Evolutionary conservation across 176 grass and related monocot genomes (phyloP).

Genomic region (Chloris gayana): DNA sequence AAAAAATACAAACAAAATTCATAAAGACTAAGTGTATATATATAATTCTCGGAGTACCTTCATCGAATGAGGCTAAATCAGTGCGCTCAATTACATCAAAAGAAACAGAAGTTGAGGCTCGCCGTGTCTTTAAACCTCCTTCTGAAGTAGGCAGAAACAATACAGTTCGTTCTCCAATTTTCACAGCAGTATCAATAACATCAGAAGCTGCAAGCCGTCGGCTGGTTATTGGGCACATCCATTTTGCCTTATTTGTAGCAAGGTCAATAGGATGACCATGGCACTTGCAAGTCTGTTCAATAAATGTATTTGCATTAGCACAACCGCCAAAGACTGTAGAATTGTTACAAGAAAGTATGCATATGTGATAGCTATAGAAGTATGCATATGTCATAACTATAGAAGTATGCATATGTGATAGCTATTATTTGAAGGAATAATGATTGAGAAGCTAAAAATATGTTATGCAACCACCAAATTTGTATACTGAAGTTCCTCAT

Average conservation of each 20-base stretch:
- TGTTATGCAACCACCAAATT: constrained; percentile 4
- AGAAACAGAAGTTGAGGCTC: constrained; percentile 51
- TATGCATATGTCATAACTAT: no score
- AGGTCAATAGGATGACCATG: constrained; percentile 63
- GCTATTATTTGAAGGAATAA: constrained; percentile 15
- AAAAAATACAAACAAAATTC: neutral
- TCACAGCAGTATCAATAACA: constrained; percentile 77
- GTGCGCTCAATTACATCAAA: constrained; percentile 79
- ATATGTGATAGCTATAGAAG: constrained; percentile 4
- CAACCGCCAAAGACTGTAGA: constrained; percentile 16
- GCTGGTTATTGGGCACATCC: constrained; percentile 57
- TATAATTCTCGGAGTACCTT: constrained; percentile 50
- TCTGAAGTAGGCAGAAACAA: constrained; percentile 75
- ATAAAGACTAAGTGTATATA: neutral
- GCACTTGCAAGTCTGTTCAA: constrained; percentile 80
- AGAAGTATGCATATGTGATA: neutral
- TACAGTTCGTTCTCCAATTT: constrained; percentile 69
- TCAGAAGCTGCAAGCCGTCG: constrained; percentile 69
- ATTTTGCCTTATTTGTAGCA: constrained; percentile 43
- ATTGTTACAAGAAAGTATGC: neutral
- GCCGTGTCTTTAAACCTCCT: constrained; percentile 36
- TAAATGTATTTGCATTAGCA: constrained; percentile 42
- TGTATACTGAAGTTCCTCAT: neutral
- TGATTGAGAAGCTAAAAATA: neutral
- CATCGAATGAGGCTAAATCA: constrained; percentile 70